Base-by-base conservation (phyloP, 83 land plant genomes). In the Diphasiastrum complanatum region DNA sequence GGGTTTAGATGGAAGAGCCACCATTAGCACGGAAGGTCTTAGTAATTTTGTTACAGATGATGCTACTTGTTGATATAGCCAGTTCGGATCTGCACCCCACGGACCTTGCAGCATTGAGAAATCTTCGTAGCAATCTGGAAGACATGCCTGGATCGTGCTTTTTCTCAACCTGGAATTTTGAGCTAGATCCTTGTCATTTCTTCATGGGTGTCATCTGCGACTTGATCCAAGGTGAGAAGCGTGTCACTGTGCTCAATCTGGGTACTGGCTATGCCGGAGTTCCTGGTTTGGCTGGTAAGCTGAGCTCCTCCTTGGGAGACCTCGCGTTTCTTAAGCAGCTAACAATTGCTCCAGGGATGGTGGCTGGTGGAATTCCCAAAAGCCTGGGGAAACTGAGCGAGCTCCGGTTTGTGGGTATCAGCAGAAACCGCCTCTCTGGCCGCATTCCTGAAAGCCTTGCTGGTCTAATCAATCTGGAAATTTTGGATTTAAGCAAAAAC, bases 131-230 rank as follows among this genome's bases (percentile, higher is more conserved):
- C 58, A 25, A 6, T 25, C 33, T 54, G 36, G 33, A 28, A 14
- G 58, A 54, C 33, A 14, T 54, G 25, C 58, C 58, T 14, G 58
- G 58, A 4, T 54, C 58, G 6, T 11, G 16, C 6, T 54, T 54
- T 25, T 25, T 54, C 11, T 22, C 58, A 5, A 54, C 25, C 29
- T 54, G 58, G 58, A 33, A 54, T 28, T 54, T 54, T 25, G 6
- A 4, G 16, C 58, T 6, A 18, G 58, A 54, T 25, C 58, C 58
- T 6, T 54, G 58, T 25, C 14, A 4, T n/a, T 6, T 4, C 33
- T 54, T 54, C 33, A 26, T 6, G n/a, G 58, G 58, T 4, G 33
- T 54, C 6, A 28, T 54, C 6, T 54, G 58, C 33, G n/a, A 25
- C 16, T 25, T 33, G 29, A 26, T 54, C 5, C 33, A 25, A 6